Base-by-base conservation (phyloP, 2,329 filamentous ascomycete species). In the Cercospora brassicicola region DNA sequence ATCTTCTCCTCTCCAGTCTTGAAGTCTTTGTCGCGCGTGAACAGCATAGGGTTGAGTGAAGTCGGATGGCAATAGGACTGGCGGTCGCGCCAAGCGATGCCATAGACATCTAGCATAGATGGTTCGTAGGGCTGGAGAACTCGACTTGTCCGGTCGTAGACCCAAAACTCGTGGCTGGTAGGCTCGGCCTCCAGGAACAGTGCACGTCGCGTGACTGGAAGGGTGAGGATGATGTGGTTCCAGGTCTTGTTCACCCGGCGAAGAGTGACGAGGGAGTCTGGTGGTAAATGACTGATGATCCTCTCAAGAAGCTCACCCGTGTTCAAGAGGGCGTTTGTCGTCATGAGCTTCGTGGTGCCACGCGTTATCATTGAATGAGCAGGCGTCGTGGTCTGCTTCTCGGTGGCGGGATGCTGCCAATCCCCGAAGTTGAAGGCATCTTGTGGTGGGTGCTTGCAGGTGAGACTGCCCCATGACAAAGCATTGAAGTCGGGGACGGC, bases 161-260 rank as follows among this genome's bases (percentile, higher is more conserved):
- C 60, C 67, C 67, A 68, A 2, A 61, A 30, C 1, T 53, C 26
- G 11, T 30, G 10, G 3, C 10, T 48, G n/a, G 30, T 13, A 2
- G 59, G n/a, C 28, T 51, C 36, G 9, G 65, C 13, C 1, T 64
- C 48, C 10, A 68, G 61, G 59, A 68, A 70, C 18, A 71, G 39
- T 4, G 60, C 59, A 15, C 60, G 60, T 0, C 30, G 28, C 3
- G 71, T 60, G 10, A 1, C 8, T 9, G 42, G 53, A 0, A 67
- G 67, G 2, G 13, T 53, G 4, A 31, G 26, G 20, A 73, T 69
- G 18, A 67, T 51, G 2, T 42, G 5, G 36, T 68, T 42, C 66
- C 67, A 73, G 10, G 28, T 31, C 23, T 64, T 65, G 63, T 74
- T 77, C 5, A 78, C 77, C 11, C 33, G 33, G 9, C 69, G 71